These are phyloP conservation scores for Cladosporium sp. DNA, from an alignment of 2,329 filamentous ascomycete genomes.

Conservation along the genomic window DNA sequence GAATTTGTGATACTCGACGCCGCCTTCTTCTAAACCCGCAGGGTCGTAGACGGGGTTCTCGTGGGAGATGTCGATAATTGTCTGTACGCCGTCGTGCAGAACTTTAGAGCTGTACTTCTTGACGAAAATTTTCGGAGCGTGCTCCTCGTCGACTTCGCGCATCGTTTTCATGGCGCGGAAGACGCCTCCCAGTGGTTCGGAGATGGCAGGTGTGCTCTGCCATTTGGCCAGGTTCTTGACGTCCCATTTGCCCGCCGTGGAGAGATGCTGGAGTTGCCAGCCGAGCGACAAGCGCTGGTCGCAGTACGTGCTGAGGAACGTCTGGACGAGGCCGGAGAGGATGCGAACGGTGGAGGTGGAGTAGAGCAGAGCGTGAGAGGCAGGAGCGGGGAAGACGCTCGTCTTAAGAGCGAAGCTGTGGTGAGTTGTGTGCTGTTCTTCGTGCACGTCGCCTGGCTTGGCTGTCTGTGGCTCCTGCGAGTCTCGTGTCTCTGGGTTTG, in stretches of 20 bases:
- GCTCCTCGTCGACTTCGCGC: slow-evolving; percentile 80
- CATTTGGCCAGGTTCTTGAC: slow-evolving; percentile 95
- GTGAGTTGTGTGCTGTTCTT: slow-evolving; percentile 26
- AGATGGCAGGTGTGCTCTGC: slow-evolving; percentile 56
- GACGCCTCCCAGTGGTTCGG: slow-evolving; percentile 67
- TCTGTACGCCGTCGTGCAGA: slow-evolving; percentile 53
- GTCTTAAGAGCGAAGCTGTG: slow-evolving; percentile 60
- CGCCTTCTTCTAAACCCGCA: slow-evolving; percentile 46
- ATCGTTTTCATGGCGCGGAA: slow-evolving; percentile 94
- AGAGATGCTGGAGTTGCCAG: slow-evolving; percentile 90
- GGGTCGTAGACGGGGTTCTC: slow-evolving; percentile 90
- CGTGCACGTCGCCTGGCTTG: slow-evolving; percentile 17
- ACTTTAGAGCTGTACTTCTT: slow-evolving; percentile 65
- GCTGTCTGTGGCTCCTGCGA: slow-evolving; percentile 10
- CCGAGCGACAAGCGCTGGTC: slow-evolving; percentile 77
- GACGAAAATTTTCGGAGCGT: slow-evolving; percentile 75
- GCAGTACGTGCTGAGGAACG: slow-evolving; percentile 75
- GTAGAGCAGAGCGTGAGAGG: slow-evolving; percentile 83
- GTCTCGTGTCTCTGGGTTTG: background rate
- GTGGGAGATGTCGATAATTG: slow-evolving; percentile 85
- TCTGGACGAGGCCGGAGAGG: slow-evolving; percentile 77
- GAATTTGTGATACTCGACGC: slow-evolving; percentile 69
- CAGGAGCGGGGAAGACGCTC: slow-evolving; percentile 69
- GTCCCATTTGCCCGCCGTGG: slow-evolving; percentile 93
- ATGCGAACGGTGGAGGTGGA: slow-evolving; percentile 73